Conservation (phyloP, 2,329 filamentous ascomycete species). For the Curvularia lunata region DNA sequence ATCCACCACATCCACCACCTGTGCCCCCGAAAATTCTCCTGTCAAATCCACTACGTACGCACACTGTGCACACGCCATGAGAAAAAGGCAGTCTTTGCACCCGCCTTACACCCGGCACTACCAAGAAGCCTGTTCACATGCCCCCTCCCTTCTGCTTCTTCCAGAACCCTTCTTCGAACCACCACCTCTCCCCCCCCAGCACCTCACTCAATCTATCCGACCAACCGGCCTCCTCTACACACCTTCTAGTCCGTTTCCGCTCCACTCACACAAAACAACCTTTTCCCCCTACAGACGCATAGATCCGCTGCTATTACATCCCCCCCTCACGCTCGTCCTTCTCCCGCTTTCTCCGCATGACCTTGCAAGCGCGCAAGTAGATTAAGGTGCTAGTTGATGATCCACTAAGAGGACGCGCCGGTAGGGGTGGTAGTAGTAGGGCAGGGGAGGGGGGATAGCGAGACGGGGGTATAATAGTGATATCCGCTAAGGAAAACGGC, state of each 20-base stretch:
- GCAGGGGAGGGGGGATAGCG: too few species aligned
- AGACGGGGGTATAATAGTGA: too few species aligned
- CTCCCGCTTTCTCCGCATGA: not conserved
- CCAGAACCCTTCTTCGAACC: not conserved
- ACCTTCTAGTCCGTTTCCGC: not conserved
- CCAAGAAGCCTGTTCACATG: not conserved
- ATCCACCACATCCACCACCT: not conserved
- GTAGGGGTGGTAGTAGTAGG: too few species aligned
- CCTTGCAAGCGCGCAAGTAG: not conserved
- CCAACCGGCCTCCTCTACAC: not conserved
- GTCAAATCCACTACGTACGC: not conserved
- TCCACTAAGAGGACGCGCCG: too few species aligned
- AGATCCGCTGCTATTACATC: not conserved
- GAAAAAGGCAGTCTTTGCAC: not conserved
- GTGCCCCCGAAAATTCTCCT: not conserved
- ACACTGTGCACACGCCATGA: not conserved
- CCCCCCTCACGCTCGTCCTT: not conserved
- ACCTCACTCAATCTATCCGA: not conserved
- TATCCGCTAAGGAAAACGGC: not conserved
- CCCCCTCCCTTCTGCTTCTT: not conserved
- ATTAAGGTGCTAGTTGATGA: not conserved
- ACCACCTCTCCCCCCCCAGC: not conserved
- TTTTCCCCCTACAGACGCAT: not conserved
- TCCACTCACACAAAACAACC: not conserved
- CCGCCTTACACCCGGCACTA: not conserved